Conservation (phyloP, 768 basidiomycete genomes). For the Agaricus blazei region DNA sequence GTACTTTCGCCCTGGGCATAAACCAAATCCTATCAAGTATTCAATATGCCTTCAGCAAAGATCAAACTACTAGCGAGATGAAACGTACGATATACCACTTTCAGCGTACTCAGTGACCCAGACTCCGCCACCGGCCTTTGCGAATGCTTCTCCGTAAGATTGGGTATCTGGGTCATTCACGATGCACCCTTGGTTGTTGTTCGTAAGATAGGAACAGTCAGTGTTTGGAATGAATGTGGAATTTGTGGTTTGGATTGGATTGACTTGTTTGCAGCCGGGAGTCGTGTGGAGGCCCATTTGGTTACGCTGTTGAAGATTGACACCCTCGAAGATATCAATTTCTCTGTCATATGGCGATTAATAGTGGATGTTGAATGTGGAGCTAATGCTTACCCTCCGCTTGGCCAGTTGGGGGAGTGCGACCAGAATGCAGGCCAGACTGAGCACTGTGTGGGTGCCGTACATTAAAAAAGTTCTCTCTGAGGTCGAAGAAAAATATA, state of each 20-base stretch:
- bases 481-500: slow-evolving; percentile 16
- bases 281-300: slow-evolving; percentile 70
- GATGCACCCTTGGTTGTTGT: slow-evolving; percentile 58
- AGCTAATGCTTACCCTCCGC: slow-evolving; percentile 38
- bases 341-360: slow-evolving; percentile 29
- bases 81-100: slow-evolving; percentile 55
- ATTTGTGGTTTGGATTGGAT: slow-evolving; percentile 35
- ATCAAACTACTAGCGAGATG: neutral
- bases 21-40: slow-evolving; percentile 50
- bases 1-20: slow-evolving; percentile 48
- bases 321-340: slow-evolving; percentile 79
- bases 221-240: slow-evolving; percentile 49
- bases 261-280: slow-evolving; percentile 48
- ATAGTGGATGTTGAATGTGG: neutral
- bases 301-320: slow-evolving; percentile 60
- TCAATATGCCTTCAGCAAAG: neutral
- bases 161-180: slow-evolving; percentile 46
- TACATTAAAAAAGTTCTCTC: neutral
- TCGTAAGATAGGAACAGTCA: slow-evolving; percentile 45
- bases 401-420: slow-evolving; percentile 54
- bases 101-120: slow-evolving; percentile 69
- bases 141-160: slow-evolving; percentile 68
- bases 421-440: slow-evolving; percentile 70
- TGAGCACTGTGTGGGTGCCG: slow-evolving; percentile 41
- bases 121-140: slow-evolving; percentile 64